These are phyloP conservation scores for Kwoniella newhampshirensis DNA, from an alignment of 768 basidiomycete species.

Conservation along the genomic window DNA sequence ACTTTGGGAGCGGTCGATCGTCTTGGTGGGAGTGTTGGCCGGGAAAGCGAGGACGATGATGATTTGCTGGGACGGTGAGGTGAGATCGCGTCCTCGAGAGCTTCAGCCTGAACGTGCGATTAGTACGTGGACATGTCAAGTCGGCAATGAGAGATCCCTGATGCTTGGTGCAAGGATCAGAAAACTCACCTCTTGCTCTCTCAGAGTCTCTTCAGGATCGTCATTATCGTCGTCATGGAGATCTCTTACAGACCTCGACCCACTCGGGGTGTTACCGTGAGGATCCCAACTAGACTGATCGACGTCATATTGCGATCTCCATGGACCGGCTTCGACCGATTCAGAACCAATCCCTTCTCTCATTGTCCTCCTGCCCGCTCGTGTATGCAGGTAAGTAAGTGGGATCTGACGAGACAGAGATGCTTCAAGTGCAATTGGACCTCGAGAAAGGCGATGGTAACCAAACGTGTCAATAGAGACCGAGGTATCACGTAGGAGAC, in stretches of 20 bases:
- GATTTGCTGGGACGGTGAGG: neutral
- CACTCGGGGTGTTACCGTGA: too few species aligned
- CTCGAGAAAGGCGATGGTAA: too few species aligned
- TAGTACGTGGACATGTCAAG: too few species aligned
- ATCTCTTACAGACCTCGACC: too few species aligned
- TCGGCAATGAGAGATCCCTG: too few species aligned
- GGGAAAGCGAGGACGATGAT: constrained; percentile 12
- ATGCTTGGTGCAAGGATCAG: too few species aligned
- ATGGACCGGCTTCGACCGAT: constrained; percentile 25
- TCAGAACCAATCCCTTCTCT: constrained; percentile 16
- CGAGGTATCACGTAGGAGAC: too few species aligned
- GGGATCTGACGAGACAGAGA: too few species aligned
- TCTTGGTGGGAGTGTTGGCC: neutral
- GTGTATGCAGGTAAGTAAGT: neutral
- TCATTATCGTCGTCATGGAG: neutral
- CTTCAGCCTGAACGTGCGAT: constrained; percentile 15
- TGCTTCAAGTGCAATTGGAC: too few species aligned
- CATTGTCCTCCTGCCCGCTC: constrained; percentile 7
- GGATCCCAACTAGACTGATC: neutral
- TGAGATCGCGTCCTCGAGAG: constrained; percentile 18
- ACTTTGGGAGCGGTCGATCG: neutral
- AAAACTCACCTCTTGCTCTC: constrained; percentile 5
- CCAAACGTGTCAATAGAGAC: too few species aligned
- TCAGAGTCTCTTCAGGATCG: constrained; percentile 9
- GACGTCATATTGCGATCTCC: constrained; percentile 2